These are phyloP conservation scores for Meyerozyma guilliermondii DNA, from an alignment of 1,139 yeast species.

Conservation along the genomic window DNA sequence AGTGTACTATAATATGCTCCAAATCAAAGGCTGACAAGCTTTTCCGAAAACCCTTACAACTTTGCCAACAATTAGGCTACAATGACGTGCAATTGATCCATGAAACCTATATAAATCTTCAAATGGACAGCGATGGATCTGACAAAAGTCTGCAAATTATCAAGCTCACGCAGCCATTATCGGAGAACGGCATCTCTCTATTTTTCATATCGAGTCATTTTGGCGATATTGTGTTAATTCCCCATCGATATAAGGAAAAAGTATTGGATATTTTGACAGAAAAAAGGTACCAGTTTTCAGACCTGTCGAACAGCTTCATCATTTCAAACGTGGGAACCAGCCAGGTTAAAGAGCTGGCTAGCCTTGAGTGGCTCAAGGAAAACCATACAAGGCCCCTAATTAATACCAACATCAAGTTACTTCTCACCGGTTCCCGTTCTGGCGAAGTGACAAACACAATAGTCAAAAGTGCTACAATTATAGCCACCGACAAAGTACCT, in stretches of 20 bases:
- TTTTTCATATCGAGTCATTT: slow-evolving; percentile 64
- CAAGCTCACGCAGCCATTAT: slow-evolving; percentile 56
- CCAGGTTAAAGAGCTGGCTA: slow-evolving; percentile 1
- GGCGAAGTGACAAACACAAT: slow-evolving; percentile 40
- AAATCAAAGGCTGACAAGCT: slow-evolving; percentile 9
- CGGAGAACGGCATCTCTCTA: slow-evolving; percentile 52
- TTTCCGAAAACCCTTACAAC: slow-evolving; percentile 31
- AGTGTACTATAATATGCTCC: slow-evolving; percentile 52
- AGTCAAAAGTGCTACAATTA: slow-evolving; percentile 27
- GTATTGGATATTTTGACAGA: slow-evolving; percentile 42
- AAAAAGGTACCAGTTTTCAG: slow-evolving; percentile 42
- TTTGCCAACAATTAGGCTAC: slow-evolving; percentile 22
- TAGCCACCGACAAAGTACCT: slow-evolving; percentile 29
- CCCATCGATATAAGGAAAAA: slow-evolving; percentile 36
- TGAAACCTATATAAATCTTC: slow-evolving; percentile 48
- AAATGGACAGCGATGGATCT: slow-evolving; percentile 59
- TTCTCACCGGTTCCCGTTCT: slow-evolving; percentile 60
- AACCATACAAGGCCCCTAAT: slow-evolving; percentile 43
- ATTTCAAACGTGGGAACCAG: slow-evolving; percentile 5
- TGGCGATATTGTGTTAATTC: slow-evolving; percentile 63
- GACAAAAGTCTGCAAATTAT: slow-evolving; percentile 51
- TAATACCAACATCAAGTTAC: slow-evolving; percentile 33
- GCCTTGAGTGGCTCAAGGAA: slow-evolving; percentile 17
- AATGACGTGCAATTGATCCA: slow-evolving; percentile 39
- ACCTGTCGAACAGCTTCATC: slow-evolving; percentile 31